phyloP scores from a whole-genome alignment of 2,329 filamentous ascomycete genomes.

The Herpotrichia juniperi region DNA sequence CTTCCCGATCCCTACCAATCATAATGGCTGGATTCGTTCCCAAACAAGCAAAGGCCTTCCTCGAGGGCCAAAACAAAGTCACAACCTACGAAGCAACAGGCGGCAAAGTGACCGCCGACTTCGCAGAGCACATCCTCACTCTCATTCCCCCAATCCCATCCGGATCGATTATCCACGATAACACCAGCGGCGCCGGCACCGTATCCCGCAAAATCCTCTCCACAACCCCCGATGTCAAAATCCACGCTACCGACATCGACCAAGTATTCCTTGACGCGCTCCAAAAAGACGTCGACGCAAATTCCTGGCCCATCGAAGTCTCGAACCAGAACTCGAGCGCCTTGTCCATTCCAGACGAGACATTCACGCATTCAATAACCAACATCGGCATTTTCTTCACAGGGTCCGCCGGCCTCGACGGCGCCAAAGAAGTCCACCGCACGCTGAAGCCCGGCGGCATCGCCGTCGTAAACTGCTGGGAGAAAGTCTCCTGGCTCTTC shows the following conservation, averaged over 20 bases:
- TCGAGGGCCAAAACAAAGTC: conserved; percentile 29
- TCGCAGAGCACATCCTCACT: conserved; percentile 33
- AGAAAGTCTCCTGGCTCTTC: conserved; percentile 29
- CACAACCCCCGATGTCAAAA: conserved; percentile 18
- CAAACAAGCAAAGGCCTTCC: conserved; percentile 28
- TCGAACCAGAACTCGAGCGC: conserved; percentile 24
- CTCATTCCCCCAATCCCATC: conserved; percentile 31
- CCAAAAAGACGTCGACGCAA: conserved; percentile 9
- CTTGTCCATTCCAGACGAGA: conserved; percentile 29
- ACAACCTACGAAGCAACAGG: conserved; percentile 36
- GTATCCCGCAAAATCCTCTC: conserved; percentile 31
- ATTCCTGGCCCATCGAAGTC: conserved; percentile 31
- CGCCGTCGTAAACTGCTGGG: conserved; percentile 48
- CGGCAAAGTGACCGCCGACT: conserved; percentile 31
- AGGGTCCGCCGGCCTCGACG: conserved; percentile 30
- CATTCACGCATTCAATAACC: conserved; percentile 48
- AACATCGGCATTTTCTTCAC: conserved; percentile 51
- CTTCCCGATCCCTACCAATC: neutral
- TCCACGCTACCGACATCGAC: conserved; percentile 40
- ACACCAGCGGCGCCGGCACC: conserved; percentile 40
- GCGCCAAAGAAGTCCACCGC: conserved; percentile 45
- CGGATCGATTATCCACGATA: conserved; percentile 40
- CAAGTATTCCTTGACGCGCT: conserved; percentile 31
- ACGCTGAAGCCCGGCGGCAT: conserved; percentile 46
- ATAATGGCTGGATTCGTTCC: conserved; percentile 16